Conservation (phyloP, 2,329 filamentous ascomycete genomes). For the Aspergillus intermedius region DNA sequence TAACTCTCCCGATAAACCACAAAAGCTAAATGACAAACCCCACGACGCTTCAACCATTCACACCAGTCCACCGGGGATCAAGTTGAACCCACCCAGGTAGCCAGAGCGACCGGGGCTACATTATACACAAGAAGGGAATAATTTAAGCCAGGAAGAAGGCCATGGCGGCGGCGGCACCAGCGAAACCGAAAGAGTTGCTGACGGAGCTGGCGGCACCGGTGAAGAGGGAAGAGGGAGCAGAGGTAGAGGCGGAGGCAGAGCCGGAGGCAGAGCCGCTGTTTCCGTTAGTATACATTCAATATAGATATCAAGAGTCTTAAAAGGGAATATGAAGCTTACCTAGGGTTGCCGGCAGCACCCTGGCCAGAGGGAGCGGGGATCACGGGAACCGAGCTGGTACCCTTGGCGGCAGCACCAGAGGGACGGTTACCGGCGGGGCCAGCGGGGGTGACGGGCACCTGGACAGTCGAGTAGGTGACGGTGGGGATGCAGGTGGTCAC, state of each 20-base stretch:
- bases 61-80: constrained; percentile 2
- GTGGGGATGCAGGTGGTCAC: constrained; percentile 28
- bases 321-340: constrained; percentile 9
- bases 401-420: constrained; percentile 3
- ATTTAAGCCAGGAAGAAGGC: constrained; percentile 30
- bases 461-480: constrained; percentile 26
- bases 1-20: constrained; percentile 14
- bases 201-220: constrained; percentile 25
- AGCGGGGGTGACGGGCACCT: constrained; percentile 9
- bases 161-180: constrained; percentile 25
- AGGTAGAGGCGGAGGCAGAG: constrained; percentile 11
- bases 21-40: constrained; percentile 16
- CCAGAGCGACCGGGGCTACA: constrained; percentile 19
- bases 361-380: constrained; percentile 11
- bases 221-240: constrained; percentile 14
- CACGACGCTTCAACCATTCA: constrained; percentile 3
- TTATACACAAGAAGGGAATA: constrained; percentile 20
- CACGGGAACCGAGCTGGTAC: constrained; percentile 12
- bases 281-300: constrained; percentile 1
- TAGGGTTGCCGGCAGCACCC: constrained; percentile 7
- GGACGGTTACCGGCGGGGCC: constrained; percentile 1
- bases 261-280: constrained; percentile 13
- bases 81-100: constrained; percentile 1
- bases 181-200: constrained; percentile 23
- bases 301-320: neutral